Evolutionary conservation across 257 asterid genomes (phyloP), one percentile per base, ranked within the genome.

Genomic region (Petunia secreta): DNA sequence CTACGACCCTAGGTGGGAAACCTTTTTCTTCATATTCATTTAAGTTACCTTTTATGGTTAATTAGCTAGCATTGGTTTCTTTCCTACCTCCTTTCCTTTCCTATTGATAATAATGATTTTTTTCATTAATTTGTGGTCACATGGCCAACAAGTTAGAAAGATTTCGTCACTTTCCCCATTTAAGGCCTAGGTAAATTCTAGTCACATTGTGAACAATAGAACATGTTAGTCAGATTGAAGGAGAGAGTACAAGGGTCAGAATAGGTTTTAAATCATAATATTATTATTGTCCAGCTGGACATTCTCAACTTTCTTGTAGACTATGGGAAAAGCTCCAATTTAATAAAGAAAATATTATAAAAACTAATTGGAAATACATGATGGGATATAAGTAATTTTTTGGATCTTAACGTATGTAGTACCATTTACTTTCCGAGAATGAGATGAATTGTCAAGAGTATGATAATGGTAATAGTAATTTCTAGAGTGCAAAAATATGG

Each of bases 61-160:
- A 48, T 48, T 46, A 48, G 25, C 11, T 46, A 48, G 25, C 11
- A 50, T 34, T 48, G 44, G 77, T 6, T 43, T 71, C 36, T 16
- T 46, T 46, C 3, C 41, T 16, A 9, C 76, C 58, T 46, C 25
- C 77, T 69, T 46, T 46, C 77, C 43, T 10, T 69, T 53, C 16
- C 36, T 16, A 68, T 16, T 44, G 0, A 40, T 65, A 44, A 68
- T 71, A 71, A 0, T 71, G 6, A 10, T n/a, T 16, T 16, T 48
- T 71, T 71, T 71, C 77, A 71, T 71, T 1, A 50, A 71, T 5
- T 34, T 50, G 62, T 71, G 34, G 77, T 34, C 77, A 48, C 77
- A 71, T 34, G 36, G 2, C 34, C 13, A 50, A 71, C 6, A 25
- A 48, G 43, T 48, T 71, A 16, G 60, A 71, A 71, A 36, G 34